Base-by-base conservation (phyloP, 1,139 yeast genomes). In the Candida pseudoviswanathii region DNA sequence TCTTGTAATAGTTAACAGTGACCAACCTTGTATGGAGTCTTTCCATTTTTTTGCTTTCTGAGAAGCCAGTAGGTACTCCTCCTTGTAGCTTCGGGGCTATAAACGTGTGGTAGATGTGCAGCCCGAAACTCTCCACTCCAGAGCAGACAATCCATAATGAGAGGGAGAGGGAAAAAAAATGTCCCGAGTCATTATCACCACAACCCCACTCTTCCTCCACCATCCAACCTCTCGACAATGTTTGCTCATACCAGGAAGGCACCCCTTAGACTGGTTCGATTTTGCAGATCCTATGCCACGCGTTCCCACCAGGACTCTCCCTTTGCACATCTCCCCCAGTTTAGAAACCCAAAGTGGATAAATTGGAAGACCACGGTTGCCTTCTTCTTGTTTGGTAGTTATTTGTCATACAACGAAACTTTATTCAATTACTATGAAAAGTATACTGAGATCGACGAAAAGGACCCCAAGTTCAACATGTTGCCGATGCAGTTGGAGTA, bases 401-500 rank as follows among this genome's bases (percentile, higher is more conserved):
- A 55, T 41, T 52, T 71, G 11, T 68, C 76, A 2, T 73, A 73
- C 54, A 68, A 66, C 51, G 77, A 73, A 51, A 57, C 70, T 1
- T 48, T 71, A 3, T 67, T 71, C 48, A 67, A 73, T 48, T 51
- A 58, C 41, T 73, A 73, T 52, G 71, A 70, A 42, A 58, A 63
- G 6, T 63, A 60, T 36, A 71, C 77, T 1, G 58, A 58, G 8
- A 54, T 61, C 9, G 67, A 65, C 51, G 67, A 63, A 31, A 56
- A 54, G 2, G 62, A 64, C 46, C 50, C 48, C 2, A 38, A 45
- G 25, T 52, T 52, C 24, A 59, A 54, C 1, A 43, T 65, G 5
- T 48, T 62, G 21, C 62, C 69, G 0, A 52, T 64, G 21, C 64
- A 64, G 49, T 57, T 87, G 48, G 81, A 78, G 53, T 67, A 68